Percentiles rank a stretch among this genome's conserved stretches.
Evolutionary conservation across 148 eudicot species (phyloP).

Genomic region (Chenopodium suecicum): DNA sequence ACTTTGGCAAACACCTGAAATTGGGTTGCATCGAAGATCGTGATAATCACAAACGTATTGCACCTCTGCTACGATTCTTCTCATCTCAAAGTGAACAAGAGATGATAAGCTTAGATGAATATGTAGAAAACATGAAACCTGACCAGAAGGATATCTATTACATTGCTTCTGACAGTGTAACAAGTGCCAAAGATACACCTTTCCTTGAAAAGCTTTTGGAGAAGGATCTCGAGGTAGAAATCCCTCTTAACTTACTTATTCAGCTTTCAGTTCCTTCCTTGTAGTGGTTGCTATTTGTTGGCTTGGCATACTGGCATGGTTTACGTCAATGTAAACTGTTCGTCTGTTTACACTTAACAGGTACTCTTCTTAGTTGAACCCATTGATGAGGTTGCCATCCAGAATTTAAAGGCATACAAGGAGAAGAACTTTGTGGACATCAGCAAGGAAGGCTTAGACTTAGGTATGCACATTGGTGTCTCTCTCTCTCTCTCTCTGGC

Average conservation of each 20-base stretch:
- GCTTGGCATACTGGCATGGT: too few species aligned
- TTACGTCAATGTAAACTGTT: background rate
- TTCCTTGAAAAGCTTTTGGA: constrained; percentile 88
- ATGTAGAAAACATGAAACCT: constrained; percentile 88
- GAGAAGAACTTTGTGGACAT: constrained; percentile 86
- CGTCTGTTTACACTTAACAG: constrained; percentile 37
- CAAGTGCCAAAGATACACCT: constrained; percentile 88
- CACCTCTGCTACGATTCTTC: constrained; percentile 88
- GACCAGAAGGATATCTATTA: constrained; percentile 89
- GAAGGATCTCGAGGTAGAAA: constrained; percentile 86
- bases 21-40: constrained; percentile 93
- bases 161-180: constrained; percentile 89
- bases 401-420: constrained; percentile 78
- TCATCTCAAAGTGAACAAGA: constrained; percentile 87
- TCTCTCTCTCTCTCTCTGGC: background rate
- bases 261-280: background rate
- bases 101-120: constrained; percentile 94
- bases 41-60: constrained; percentile 89
- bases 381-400: constrained; percentile 90
- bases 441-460: constrained; percentile 92
- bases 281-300: background rate
- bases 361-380: constrained; percentile 91
- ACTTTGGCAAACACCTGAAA: constrained; percentile 88
- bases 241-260: constrained; percentile 5
- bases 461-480: constrained; percentile 51